Percentiles rank a stretch among this genome's conserved stretches.
These are phyloP conservation scores for Suhomyces faveliae DNA, from an alignment of 805 yeast genomes.

Conservation along the genomic window DNA sequence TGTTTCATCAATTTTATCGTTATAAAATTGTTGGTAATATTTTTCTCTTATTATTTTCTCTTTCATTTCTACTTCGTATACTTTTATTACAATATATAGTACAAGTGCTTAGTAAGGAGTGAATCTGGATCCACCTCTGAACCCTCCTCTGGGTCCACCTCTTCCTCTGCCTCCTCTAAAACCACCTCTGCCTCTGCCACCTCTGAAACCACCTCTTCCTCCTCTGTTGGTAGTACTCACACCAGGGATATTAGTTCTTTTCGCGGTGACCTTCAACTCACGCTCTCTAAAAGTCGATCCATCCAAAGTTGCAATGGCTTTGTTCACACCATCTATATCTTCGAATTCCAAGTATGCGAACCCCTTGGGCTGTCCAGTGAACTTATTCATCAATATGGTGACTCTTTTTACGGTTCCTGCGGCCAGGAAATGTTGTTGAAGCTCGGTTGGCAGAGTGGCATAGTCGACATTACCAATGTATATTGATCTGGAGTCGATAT, in stretches of 20 bases:
- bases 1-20: no score
- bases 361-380: slow-evolving; percentile 82
- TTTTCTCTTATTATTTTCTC: no score
- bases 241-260: slow-evolving; percentile 82
- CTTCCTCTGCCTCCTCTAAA: slow-evolving; percentile 27
- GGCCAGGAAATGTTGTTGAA: slow-evolving; percentile 67
- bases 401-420: slow-evolving; percentile 78
- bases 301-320: slow-evolving; percentile 60
- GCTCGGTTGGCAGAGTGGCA: slow-evolving; percentile 72
- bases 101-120: slow-evolving; percentile 12
- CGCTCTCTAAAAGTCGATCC: slow-evolving; percentile 69
- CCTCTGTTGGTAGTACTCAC: slow-evolving; percentile 36
- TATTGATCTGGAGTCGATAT: slow-evolving; percentile 72
- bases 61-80: background rate
- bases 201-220: slow-evolving; percentile 27
- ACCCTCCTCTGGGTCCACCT: slow-evolving; percentile 12
- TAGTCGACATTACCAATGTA: slow-evolving; percentile 87
- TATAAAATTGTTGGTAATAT: no score
- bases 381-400: slow-evolving; percentile 69
- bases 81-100: background rate
- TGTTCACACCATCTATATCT: slow-evolving; percentile 59
- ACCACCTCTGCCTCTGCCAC: slow-evolving; percentile 35
- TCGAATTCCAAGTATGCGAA: slow-evolving; percentile 84
- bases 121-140: slow-evolving; percentile 21
- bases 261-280: slow-evolving; percentile 68